phyloP scores from a whole-genome alignment of 148 eudicot species.

The Polygonum aviculare region DNA sequence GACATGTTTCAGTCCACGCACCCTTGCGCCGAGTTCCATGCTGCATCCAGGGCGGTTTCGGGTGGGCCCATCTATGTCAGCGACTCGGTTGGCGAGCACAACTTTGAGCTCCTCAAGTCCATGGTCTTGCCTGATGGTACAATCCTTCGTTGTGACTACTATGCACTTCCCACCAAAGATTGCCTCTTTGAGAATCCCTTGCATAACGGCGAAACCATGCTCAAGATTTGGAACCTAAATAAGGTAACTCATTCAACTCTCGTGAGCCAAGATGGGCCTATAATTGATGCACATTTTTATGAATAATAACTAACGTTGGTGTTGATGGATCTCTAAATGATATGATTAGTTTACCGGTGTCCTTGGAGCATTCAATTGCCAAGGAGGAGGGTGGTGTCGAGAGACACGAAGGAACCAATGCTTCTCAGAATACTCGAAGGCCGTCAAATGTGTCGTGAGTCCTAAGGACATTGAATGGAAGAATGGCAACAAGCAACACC shows the following conservation, averaged over 20 bases:
- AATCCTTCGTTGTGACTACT: conserved; percentile 54
- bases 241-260: conserved; percentile 31
- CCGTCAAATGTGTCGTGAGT: conserved; percentile 28
- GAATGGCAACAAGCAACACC: conserved; percentile 44
- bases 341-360: conserved; percentile 64
- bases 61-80: conserved; percentile 95
- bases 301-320: no score
- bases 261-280: no score
- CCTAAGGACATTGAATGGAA: conserved; percentile 81
- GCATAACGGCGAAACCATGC: conserved; percentile 83
- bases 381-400: conserved; percentile 89
- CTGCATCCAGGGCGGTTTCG: conserved; percentile 87
- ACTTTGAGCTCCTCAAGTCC: conserved; percentile 53
- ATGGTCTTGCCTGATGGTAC: conserved; percentile 84
- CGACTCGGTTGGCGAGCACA: conserved; percentile 75
- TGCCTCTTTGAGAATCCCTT: conserved; percentile 81
- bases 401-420: conserved; percentile 53
- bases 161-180: conserved; percentile 79
- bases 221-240: conserved; percentile 89
- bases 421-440: conserved; percentile 51
- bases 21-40: conserved; percentile 90
- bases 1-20: conserved; percentile 98
- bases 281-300: no score
- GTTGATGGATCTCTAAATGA: background rate
- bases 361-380: conserved; percentile 84